Base-by-base conservation (phyloP, 1,139 yeast genomes). In the Saccharomyces hybrid region DNA sequence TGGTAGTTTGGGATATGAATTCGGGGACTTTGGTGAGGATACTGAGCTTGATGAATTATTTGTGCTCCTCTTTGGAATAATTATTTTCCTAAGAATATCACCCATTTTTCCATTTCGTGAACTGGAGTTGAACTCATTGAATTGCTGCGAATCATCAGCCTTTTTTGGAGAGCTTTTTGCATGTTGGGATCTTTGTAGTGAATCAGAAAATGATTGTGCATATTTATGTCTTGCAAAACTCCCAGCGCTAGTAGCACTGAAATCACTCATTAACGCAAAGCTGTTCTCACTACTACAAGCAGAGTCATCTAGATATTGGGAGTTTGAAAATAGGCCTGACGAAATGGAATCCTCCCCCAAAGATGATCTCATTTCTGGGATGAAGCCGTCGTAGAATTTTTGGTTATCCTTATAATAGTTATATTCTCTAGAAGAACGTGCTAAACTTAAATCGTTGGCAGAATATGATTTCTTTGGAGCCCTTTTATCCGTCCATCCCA, bases 161-260 rank as follows among this genome's bases (percentile, higher is more conserved):
- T 38, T 34, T 55, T 52, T 14, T 44, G 52, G 4, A 16, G 32
- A 6, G 25, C 41, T 5, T 19, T 25, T 16, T 13, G 34, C 25
- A 38, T 51, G 29, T 25, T 62, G 66, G 3, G 70, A 67, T 51
- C 62, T 60, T 46, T 67, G 65, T 19, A 65, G 48, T 5, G 72
- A 68, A 42, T 68, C 69, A 2, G 64, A 57, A 53, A 70, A 70
- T 1, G 72, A 69, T 60, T 75, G 75, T 57, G 82, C 82, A 66
- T 73, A 75, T 63, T 81, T 83, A 66, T 88, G 93, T 63, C 95
- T 79, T 53, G 83, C 81, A 58, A 83, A 82, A 11, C 95, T 87
- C 0, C 95, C 96, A 2, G 96, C 96, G 62, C 95, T 86, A 0
- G 96, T 88, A 3, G 96, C 96, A 73, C 95, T 86, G 56, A 87